Evolutionary conservation across 768 basidiomycete genomes (phyloP), one percentile per base, ranked within the genome.

Genomic region (Boletus subcaerulescens): DNA sequence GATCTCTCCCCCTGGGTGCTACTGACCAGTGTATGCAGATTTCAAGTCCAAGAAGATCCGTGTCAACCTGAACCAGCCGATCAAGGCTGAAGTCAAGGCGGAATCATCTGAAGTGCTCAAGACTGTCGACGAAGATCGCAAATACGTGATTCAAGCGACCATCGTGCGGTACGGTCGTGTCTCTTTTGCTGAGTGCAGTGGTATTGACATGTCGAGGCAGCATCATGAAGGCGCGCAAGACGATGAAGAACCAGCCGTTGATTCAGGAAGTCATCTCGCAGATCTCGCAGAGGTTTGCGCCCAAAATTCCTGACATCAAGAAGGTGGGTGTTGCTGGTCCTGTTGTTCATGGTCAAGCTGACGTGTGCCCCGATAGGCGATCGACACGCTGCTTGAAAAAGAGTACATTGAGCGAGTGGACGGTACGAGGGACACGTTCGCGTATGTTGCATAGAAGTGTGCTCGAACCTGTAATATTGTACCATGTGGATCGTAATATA

Each of bases 381-480:
- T 98, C 55, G 93, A 96, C 67, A 85, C 85, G 14, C 76, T 98
- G 18, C 77, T 98, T 45, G 96, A 98, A 76, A 96, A 96, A 75
- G 96, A 99, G 70, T 99, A 98, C 71, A 89, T 99, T 62, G 95
- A 98, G 67, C 87, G 96, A 31, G 88, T 93, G 14, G 92, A 93
- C 20, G 91, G 87, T 12, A 85, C 87, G n/a, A 87, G 89, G 66
- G 93, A 96, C 73, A 89, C 89, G 35, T 74, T 73, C 51, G 66
- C 70, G 13, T 74, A 73, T 40, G 71, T 74, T 15, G 72, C 73
- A 60, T 75, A 59, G 67, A 36, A 12, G 33, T 13, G 22, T 11
- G 33, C 14, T 13, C 3, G 33, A 38, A 13, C 11, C 32, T 33
- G 13, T 13, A n/a, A 15, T 6, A 38, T 38, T n/a, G 38, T 38